A percentile compares a stretch with the other conserved stretches of the same genome.
These are phyloP conservation scores for Eremomyces bilateralis DNA, from an alignment of 495 filamentous ascomycete species.

Conservation along the genomic window DNA sequence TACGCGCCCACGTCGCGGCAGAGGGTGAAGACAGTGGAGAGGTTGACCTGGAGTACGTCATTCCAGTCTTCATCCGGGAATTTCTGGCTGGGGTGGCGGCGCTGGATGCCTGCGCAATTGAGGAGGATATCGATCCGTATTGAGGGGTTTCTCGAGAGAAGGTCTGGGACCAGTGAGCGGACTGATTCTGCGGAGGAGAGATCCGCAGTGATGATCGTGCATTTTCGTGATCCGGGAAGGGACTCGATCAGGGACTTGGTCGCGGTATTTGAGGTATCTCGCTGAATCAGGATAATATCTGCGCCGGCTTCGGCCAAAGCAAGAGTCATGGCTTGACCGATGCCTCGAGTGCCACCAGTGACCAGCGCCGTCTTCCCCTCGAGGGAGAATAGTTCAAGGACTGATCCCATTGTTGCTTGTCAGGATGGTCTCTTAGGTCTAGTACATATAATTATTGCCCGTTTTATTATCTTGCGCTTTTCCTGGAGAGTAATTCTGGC, in stretches of 20 bases:
- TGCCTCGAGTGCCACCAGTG: slow-evolving; percentile 74
- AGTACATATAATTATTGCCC: no score
- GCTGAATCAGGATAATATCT: slow-evolving; percentile 52
- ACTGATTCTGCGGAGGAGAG: slow-evolving; percentile 41
- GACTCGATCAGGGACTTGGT: slow-evolving; percentile 39
- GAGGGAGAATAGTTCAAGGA: slow-evolving; percentile 20
- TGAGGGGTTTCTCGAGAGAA: slow-evolving; percentile 36
- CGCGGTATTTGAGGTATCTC: slow-evolving; percentile 39
- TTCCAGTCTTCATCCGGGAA: slow-evolving; percentile 76
- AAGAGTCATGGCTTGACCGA: slow-evolving; percentile 66
- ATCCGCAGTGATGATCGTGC: slow-evolving; percentile 47
- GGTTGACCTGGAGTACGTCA: slow-evolving; percentile 70
- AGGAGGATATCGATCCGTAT: slow-evolving; percentile 45
- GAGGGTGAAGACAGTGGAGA: slow-evolving; percentile 61
- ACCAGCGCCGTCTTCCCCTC: slow-evolving; percentile 56
- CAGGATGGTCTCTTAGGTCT: no score
- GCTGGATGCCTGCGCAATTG: slow-evolving; percentile 74
- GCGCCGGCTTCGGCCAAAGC: slow-evolving; percentile 68
- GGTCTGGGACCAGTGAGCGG: slow-evolving; percentile 32
- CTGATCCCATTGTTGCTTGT: slow-evolving; percentile 19
- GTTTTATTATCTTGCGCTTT: no score
- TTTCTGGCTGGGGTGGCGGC: slow-evolving; percentile 48
- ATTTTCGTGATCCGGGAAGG: slow-evolving; percentile 47
- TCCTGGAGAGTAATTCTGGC: no score
- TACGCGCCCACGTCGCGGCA: slow-evolving; percentile 72